Base-by-base conservation (phyloP, 2,329 filamentous ascomycete genomes). In the Aureobasidium sp. region DNA sequence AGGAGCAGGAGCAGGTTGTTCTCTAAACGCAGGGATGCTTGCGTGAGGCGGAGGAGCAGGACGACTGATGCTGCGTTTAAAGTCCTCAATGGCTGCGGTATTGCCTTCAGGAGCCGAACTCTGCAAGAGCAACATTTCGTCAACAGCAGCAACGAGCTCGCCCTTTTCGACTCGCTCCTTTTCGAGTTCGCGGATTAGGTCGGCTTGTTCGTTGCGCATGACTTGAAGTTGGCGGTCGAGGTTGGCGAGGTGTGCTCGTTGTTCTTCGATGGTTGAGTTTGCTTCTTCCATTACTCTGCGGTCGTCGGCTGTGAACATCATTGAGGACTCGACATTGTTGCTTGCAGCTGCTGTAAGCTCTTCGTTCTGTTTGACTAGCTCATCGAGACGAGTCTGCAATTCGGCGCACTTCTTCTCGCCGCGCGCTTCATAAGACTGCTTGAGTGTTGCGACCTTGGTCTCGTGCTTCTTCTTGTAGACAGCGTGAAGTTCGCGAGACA, bases 381-480 rank as follows among this genome's bases (percentile, higher is more conserved):
- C 83, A 49, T 85, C 85, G 47, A 96, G 80, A 64, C 85, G 85
- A 21, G 74, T 73, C 74, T 96, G 89, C 3, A 96, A 83, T 68
- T 93, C 89, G 59, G 84, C 84, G 61, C 93, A 84, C 70, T 88
- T 90, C 80, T 95, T 95, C 75, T 96, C 91, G 84, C 91, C 94
- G 60, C 93, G 86, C 50, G 84, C 83, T 73, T 97, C 91, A 76
- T 97, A 87, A 70, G 82, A 84, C 68, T 86, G 85, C 72, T 87
- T 97, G 66, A 99, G 81, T 4, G 92, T 93, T 1, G 90, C 84
- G 48, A 97, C 93, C 78, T 99, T 99, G 65, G 87, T 90, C 78
- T 97, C 93, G 73, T 99, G 94, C 77, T 99, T 99, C 71, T 88
- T 86, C 78, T 97, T 97, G 82, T 99, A 99, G 11, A 96, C 82